Conservation (phyloP, 2,329 filamentous ascomycete species). For the Colletotrichum sp. region DNA sequence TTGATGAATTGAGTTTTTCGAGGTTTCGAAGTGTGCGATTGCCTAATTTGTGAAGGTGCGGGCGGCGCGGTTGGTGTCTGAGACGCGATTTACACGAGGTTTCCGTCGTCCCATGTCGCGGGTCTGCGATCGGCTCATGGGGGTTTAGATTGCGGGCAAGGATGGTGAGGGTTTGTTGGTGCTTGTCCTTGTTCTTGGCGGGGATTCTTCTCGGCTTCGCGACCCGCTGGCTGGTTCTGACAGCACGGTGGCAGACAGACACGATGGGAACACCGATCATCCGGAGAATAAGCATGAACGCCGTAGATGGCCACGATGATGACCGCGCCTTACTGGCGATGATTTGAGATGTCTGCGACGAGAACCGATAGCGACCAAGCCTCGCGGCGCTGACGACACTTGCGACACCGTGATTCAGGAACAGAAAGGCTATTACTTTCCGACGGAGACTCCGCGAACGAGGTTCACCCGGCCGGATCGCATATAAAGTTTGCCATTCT, state of each 20-base stretch:
- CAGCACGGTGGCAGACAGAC: not conserved
- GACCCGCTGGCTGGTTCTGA: not conserved
- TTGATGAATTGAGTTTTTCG: not conserved
- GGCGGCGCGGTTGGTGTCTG: not conserved
- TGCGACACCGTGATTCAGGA: not conserved
- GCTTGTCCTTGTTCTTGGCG: not conserved
- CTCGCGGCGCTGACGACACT: not conserved
- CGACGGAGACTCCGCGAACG: not conserved
- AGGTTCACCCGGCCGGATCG: not conserved
- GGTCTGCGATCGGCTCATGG: not conserved
- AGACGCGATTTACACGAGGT: slow-evolving; percentile 1
- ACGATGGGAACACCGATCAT: not conserved
- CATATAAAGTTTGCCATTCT: slow-evolving; percentile 5
- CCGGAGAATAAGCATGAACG: not conserved
- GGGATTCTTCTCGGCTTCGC: not conserved
- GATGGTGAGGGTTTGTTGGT: not conserved
- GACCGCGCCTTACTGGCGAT: not conserved
- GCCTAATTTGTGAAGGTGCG: not conserved
- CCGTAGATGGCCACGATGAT: not conserved
- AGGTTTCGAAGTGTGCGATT: not conserved
- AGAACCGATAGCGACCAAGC: not conserved
- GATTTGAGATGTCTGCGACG: not conserved
- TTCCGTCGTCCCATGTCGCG: not conserved
- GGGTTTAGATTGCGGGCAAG: not conserved
- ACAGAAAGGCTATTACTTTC: not conserved